Percentiles rank a stretch among this genome's conserved stretches.
These are phyloP conservation scores for Volvariella surrecta DNA, from an alignment of 1,284 basidiomycete species.

Conservation along the genomic window DNA sequence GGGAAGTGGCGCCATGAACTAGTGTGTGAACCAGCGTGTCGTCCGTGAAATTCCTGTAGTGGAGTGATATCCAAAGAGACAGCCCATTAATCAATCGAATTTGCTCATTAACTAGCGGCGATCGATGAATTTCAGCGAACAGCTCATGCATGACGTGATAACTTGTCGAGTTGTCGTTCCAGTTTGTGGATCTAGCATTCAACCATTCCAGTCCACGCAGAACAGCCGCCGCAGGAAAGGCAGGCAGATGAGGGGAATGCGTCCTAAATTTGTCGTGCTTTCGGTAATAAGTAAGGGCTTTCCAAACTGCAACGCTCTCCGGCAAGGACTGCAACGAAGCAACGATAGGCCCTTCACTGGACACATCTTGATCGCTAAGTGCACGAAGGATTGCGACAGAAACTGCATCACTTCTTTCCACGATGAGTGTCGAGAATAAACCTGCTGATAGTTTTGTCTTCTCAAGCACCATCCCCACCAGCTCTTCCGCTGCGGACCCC, in stretches of 20 bases:
- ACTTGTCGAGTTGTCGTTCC: slow-evolving; percentile 41
- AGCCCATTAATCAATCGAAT: slow-evolving; percentile 69
- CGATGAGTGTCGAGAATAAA: slow-evolving; percentile 17
- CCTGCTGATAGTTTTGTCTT: slow-evolving; percentile 26
- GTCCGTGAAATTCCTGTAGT: slow-evolving; percentile 46
- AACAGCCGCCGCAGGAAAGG: slow-evolving; percentile 38
- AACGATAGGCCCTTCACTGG: slow-evolving; percentile 35
- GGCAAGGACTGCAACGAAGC: slow-evolving; percentile 29
- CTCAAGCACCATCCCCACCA: background rate
- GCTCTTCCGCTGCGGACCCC: slow-evolving; percentile 22
- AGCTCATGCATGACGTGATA: slow-evolving; percentile 76
- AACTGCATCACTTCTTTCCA: slow-evolving; percentile 43
- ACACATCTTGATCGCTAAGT: slow-evolving; percentile 49
- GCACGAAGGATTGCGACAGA: slow-evolving; percentile 48
- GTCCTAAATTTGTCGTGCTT: slow-evolving; percentile 34
- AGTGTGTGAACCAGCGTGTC: slow-evolving; percentile 56
- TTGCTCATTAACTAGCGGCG: slow-evolving; percentile 84
- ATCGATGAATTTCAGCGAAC: slow-evolving; percentile 57
- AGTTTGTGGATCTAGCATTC: slow-evolving; percentile 24
- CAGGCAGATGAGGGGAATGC: slow-evolving; percentile 58
- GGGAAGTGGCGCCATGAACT: slow-evolving; percentile 55
- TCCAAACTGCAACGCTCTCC: slow-evolving; percentile 34
- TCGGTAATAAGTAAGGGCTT: slow-evolving; percentile 42
- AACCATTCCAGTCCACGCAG: slow-evolving; percentile 58
- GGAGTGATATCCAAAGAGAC: slow-evolving; percentile 62